phyloP scores from a whole-genome alignment of 2,329 filamentous ascomycete species.

The Aureobasidium sp. region DNA sequence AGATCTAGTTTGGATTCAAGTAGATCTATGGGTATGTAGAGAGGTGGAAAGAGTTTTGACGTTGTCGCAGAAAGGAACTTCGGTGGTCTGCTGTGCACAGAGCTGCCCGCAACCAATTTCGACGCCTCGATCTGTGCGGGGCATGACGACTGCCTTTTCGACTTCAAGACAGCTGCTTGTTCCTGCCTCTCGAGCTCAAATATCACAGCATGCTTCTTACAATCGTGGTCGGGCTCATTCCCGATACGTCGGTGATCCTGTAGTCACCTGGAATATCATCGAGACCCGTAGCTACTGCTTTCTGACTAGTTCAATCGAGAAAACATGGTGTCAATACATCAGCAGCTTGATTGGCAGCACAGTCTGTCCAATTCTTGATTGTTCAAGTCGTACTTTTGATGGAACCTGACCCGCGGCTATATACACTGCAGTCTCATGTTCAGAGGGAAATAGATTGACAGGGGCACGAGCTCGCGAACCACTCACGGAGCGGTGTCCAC shows the following conservation, averaged over 20 bases:
- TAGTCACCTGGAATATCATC: no score
- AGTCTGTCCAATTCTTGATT: no score
- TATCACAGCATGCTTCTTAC: no score
- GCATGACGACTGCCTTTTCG: constrained; percentile 2
- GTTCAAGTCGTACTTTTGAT: no score
- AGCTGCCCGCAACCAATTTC: constrained; percentile 12
- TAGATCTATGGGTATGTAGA: constrained; percentile 2
- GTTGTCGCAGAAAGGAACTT: constrained; percentile 14
- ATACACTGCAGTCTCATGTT: neutral
- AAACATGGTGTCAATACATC: no score
- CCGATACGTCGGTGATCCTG: no score
- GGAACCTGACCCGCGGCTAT: neutral
- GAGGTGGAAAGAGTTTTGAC: constrained; percentile 12
- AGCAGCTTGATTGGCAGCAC: no score
- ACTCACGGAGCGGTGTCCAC: neutral
- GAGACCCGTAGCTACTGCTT: no score
- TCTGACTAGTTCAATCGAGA: no score
- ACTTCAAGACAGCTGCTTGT: no score
- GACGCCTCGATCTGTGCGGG: constrained; percentile 15
- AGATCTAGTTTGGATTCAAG: constrained; percentile 13
- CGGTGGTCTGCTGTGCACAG: constrained; percentile 11
- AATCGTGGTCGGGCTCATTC: no score
- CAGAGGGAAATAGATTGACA: constrained; percentile 12
- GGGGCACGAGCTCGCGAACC: neutral
- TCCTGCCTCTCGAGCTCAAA: no score